Evolutionary conservation across 768 basidiomycete species (phyloP), one percentile per base, ranked within the genome.

Genomic region (Boletus edulis): DNA sequence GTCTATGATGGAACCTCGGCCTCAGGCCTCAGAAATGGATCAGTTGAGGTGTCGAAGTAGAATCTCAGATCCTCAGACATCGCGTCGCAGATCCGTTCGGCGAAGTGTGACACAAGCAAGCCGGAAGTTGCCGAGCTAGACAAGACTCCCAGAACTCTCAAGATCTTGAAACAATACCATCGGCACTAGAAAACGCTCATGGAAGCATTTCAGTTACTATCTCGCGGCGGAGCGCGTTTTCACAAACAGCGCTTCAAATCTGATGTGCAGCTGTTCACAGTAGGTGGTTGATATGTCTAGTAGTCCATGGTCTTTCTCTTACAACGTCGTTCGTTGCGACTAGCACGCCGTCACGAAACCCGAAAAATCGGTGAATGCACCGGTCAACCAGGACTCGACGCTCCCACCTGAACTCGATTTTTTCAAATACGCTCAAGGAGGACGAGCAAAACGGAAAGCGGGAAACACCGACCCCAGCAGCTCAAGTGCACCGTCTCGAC

Each of bases 181-280:
- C 15, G 27, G 24, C 24, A 47, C 27, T 20, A 6, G 54, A 40
- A 9, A 43, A 56, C 42, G 13, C 22, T 32, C 46, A 91, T 91
- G 89, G 92, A 94, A 62, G 86, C 92, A 5, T 98, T 98, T 70
- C 89, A 88, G 59, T 71, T 97, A 13, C 82, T 98, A 27, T 93
- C 94, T 32, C 82, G 91, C 15, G 95, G 95, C 34, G 92, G 93
- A 1, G 81, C 81, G 1, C 79, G 76, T 52, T 97, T 98, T 61
- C 80, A 94, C 78, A 95, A 91, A 73, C 75, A 75, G 39, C 76
- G 79, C 31, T 94, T 88, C 70, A 79, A 84, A 62, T 71, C 75
- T 0, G 91, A 95, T 64, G 80, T 89, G 9, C 67, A 79, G 29
- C 72, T 91, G 8, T 95, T 96, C 72, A 78, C 80, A 56, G 88